Conservation (phyloP, 108 stramenopile species). For the Tribonema minus region DNA sequence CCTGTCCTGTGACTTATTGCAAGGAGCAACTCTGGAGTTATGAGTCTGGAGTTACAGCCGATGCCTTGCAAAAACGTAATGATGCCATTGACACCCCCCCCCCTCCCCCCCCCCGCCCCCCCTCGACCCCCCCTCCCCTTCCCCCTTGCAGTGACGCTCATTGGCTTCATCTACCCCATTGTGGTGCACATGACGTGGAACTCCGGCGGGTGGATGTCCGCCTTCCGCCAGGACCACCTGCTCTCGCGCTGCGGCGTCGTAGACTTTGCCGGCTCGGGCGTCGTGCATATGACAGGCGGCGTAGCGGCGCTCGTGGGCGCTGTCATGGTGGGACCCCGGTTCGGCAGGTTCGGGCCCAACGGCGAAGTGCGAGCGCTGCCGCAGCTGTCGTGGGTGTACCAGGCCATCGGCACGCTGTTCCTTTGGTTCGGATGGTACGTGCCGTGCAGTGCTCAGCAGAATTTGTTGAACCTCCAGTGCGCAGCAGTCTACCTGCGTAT, state of each 20-base stretch:
- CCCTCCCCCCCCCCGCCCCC: no score
- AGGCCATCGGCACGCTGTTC: slow-evolving; percentile 32
- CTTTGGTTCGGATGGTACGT: slow-evolving; percentile 58
- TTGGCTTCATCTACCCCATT: slow-evolving; percentile 52
- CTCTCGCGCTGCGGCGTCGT: slow-evolving; percentile 45
- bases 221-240: slow-evolving; percentile 13
- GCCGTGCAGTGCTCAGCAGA: slow-evolving; percentile 91
- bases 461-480: no score
- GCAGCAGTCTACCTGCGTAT: no score
- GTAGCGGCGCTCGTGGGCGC: slow-evolving; percentile 48
- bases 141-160: no score
- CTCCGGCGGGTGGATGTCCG: slow-evolving; percentile 24
- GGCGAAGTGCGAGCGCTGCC: slow-evolving; percentile 9
- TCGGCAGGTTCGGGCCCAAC: slow-evolving; percentile 26
- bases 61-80: no score
- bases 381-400: slow-evolving; percentile 29
- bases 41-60: no score
- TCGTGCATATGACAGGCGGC: slow-evolving; percentile 52
- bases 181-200: slow-evolving; percentile 52
- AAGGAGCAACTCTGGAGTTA: no score
- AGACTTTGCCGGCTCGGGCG: slow-evolving; percentile 71
- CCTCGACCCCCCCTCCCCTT: no score
- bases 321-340: slow-evolving; percentile 41
- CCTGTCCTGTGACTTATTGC: no score
- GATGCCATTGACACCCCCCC: no score